These are phyloP conservation scores for Cokeromyces recurvatus DNA, from an alignment of 371 early-diverging fungal species.

Conservation along the genomic window DNA sequence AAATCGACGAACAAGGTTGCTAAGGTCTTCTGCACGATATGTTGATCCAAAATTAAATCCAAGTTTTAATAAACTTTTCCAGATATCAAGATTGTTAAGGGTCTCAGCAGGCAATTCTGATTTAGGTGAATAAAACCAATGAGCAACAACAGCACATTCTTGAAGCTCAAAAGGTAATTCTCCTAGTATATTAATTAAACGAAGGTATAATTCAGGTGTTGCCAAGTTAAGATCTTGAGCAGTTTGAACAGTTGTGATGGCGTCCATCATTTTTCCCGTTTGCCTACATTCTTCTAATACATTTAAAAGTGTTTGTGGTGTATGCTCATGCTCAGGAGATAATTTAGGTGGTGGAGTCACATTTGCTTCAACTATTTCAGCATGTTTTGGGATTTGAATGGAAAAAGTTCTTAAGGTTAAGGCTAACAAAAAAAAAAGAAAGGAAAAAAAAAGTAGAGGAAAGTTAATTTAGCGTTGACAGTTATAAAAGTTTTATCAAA, in stretches of 20 bases:
- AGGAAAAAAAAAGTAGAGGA: no score
- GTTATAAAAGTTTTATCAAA: no score
- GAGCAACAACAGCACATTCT: constrained; percentile 11
- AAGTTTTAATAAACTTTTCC: constrained; percentile 27
- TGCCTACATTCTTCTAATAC: constrained; percentile 5
- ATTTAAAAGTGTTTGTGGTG: constrained; percentile 1
- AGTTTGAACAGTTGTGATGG: constrained; percentile 6
- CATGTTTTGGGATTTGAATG: no score
- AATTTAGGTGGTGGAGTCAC: no score
- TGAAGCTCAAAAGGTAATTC: constrained; percentile 16
- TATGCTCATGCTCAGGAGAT: no score
- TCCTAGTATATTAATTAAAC: constrained; percentile 7
- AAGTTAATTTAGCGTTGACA: no score
- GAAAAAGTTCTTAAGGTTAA: no score
- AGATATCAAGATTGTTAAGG: constrained; percentile 19
- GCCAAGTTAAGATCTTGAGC: constrained; percentile 6
- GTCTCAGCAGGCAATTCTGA: constrained; percentile 7
- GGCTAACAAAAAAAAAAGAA: no score
- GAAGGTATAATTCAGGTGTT: constrained; percentile 11
- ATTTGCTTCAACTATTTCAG: not conserved
- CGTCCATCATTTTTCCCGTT: constrained; percentile 14
- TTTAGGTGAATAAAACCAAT: constrained; percentile 26
- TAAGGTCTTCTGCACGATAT: constrained; percentile 20
- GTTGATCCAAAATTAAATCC: constrained; percentile 20
- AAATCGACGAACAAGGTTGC: constrained; percentile 20